Evolutionary conservation across 305 asterid species (phyloP), one percentile per base, ranked within the genome.

Genomic region (Rubia peregrina): DNA sequence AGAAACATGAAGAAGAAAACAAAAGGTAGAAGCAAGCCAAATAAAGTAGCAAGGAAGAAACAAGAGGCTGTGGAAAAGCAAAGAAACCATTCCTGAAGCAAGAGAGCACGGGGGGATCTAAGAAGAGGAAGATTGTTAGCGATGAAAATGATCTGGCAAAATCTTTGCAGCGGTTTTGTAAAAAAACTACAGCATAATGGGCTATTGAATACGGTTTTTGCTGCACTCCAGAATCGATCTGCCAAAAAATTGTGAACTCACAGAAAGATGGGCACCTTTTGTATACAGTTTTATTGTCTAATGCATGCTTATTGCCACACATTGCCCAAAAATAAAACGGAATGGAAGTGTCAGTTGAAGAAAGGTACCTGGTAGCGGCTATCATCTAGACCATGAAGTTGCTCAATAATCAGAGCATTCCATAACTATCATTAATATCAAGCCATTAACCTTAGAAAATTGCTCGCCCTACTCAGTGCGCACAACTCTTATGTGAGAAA

Each of bases 11-110:
- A 91, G 86, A 94, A 90, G 85, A 94, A 91, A 75, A 91, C 98
- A 0, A 91, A 91, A 76, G 99, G 98, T 41, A 83, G 98, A 85
- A 91, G 85, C 79, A 94, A 91, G 78, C 89, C 99, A 0, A 89
- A 96, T 73, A 91, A 81, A 73, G 59, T 76, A 63, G 91, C 95
- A 0, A 87, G 77, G 84, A 94, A 88, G 90, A 88, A 89, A 81
- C 79, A 83, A 78, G 93, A 88, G 73, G 90, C 85, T 14, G 79
- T 91, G 24, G 83, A 74, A 72, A 84, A 77, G 96, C 92, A 42
- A 95, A 88, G 86, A 90, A 79, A 65, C 81, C 88, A 21, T 82
- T 86, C 80, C 43, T 87, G 84, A 89, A 85, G 77, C 81, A 74
- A 70, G 76, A 80, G 36, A 74, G 30, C 59, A 65, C 75, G 49